Evolutionary conservation across 768 basidiomycete species (phyloP).

Genomic region (Trametes gibbosa): DNA sequence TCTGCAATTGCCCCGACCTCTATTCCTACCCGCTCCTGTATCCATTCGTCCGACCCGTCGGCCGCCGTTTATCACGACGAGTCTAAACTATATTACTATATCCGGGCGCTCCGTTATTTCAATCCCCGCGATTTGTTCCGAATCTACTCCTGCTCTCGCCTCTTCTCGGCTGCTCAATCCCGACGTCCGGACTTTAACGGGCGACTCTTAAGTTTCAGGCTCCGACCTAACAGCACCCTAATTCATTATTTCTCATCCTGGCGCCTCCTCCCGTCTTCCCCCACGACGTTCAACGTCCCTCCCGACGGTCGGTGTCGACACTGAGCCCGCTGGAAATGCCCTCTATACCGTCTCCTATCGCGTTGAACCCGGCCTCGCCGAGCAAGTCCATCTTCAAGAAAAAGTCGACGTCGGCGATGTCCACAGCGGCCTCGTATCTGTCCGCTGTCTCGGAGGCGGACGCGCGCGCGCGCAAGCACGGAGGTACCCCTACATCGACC

Average conservation of each 20-base stretch:
- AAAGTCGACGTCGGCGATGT: conserved; percentile 38
- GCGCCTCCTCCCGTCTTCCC: neutral
- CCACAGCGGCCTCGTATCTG: conserved; percentile 58
- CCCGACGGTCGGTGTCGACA: conserved; percentile 7
- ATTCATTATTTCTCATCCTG: neutral
- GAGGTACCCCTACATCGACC: conserved; percentile 54
- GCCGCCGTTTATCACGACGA: too few relatives aligned
- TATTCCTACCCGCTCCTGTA: too few relatives aligned
- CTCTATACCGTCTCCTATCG: conserved; percentile 61
- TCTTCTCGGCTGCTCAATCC: neutral
- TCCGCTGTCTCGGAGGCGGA: conserved; percentile 64
- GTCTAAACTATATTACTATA: too few relatives aligned
- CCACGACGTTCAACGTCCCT: neutral
- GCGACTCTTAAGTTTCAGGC: neutral
- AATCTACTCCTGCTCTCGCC: neutral
- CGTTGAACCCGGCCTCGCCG: conserved; percentile 49
- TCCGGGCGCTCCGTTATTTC: neutral
- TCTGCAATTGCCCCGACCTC: too few relatives aligned
- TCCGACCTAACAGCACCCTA: neutral
- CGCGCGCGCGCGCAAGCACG: conserved; percentile 55
- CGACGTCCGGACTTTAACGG: neutral
- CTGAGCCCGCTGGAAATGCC: conserved; percentile 13
- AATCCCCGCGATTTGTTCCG: neutral
- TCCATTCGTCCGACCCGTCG: too few relatives aligned
- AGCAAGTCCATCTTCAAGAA: conserved; percentile 60